Percentiles rank a stretch among this genome's conserved stretches.
Conservation (phyloP, 1,139 yeast genomes). For the Arxiozyma heterogenica region DNA sequence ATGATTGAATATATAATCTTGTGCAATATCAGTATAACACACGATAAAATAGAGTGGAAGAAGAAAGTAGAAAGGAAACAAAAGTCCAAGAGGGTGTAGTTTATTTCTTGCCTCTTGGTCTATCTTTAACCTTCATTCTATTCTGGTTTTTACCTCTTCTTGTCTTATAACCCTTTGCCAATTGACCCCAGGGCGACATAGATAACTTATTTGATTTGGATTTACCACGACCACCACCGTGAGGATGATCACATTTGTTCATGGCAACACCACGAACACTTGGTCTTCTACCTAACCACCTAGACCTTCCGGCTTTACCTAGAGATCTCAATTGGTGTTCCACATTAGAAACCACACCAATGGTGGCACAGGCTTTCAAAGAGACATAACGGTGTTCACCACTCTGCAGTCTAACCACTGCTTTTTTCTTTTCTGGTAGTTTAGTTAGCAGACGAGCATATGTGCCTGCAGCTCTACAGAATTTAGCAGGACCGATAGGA, state of each 20-base stretch:
- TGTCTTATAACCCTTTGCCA: slow-evolving; percentile 89
- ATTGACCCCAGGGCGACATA: slow-evolving; percentile 93
- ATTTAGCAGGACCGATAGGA: slow-evolving; percentile 73
- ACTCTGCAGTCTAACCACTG: slow-evolving; percentile 71
- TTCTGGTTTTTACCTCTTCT: slow-evolving; percentile 82
- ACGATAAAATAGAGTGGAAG: background rate
- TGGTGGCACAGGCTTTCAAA: slow-evolving; percentile 82
- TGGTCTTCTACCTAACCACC: slow-evolving; percentile 92
- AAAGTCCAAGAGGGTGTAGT: background rate
- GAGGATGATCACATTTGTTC: slow-evolving; percentile 97
- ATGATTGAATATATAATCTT: slow-evolving; percentile 2
- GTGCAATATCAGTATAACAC: background rate
- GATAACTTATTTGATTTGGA: slow-evolving; percentile 92
- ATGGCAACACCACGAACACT: slow-evolving; percentile 96
- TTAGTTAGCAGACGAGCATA: slow-evolving; percentile 84
- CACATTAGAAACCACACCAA: slow-evolving; percentile 90
- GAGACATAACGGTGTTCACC: slow-evolving; percentile 92
- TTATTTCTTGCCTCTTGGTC: slow-evolving; percentile 49
- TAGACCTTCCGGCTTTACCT: slow-evolving; percentile 96
- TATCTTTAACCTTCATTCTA: slow-evolving; percentile 75
- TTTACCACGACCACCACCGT: slow-evolving; percentile 99
- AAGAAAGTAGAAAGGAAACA: background rate
- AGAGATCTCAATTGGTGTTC: slow-evolving; percentile 83
- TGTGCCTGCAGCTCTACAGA: slow-evolving; percentile 91
- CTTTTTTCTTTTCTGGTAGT: slow-evolving; percentile 59